These are phyloP conservation scores for Persicaria maculosa DNA, from an alignment of 148 eudicot genomes.

Conservation along the genomic window DNA sequence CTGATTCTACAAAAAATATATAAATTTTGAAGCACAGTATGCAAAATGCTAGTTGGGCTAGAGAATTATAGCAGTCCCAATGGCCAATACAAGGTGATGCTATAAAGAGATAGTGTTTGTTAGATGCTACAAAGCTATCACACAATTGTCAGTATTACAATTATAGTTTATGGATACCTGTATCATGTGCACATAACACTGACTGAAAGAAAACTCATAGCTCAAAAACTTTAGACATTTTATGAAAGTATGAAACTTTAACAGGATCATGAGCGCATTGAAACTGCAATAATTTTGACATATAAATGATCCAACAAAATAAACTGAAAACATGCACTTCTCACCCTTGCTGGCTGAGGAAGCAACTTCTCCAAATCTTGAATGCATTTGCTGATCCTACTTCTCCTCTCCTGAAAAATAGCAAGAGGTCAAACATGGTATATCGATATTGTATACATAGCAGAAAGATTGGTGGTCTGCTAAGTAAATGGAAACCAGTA, in stretches of 20 bases:
- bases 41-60: not conserved
- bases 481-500: not conserved
- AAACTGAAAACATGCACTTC: not conserved
- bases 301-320: not conserved
- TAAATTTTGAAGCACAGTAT: not conserved
- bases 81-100: not conserved
- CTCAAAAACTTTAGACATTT: not conserved
- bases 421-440: not conserved
- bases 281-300: not conserved
- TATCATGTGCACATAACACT: not conserved
- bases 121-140: not conserved
- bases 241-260: not conserved
- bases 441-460: not conserved
- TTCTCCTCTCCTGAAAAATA: not conserved
- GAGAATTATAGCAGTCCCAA: not conserved
- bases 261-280: not conserved
- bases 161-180: not conserved
- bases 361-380: slow-evolving; percentile 10
- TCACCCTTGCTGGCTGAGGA: slow-evolving; percentile 1
- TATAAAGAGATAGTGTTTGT: not conserved
- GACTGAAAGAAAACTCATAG: not conserved
- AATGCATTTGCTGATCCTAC: not conserved
- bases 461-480: not conserved
- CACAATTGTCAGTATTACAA: not conserved
- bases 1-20: not conserved